Percentiles rank a stretch among this genome's conserved stretches.
Conservation (phyloP, 176 grass and related monocot genomes). For the Avena insularis region DNA sequence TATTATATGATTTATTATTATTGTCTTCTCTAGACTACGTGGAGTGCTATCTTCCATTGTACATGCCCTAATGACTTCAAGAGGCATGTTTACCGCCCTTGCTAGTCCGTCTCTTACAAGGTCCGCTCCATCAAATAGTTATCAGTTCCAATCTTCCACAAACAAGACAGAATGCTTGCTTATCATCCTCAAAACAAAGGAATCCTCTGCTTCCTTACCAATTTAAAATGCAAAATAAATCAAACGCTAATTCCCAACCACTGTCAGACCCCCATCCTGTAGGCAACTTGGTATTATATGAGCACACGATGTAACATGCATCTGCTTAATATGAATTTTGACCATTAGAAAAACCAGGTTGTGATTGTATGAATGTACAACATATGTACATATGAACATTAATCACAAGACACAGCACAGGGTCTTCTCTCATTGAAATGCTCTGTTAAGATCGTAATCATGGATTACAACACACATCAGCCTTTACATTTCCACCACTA, state of each 20-base stretch:
- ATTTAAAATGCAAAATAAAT: not conserved
- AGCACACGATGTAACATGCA: not conserved
- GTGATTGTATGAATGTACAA: not conserved
- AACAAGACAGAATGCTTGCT: not conserved
- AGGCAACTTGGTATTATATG: not conserved
- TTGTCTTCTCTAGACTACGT: no score
- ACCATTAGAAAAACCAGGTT: not conserved
- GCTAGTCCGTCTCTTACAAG: not conserved
- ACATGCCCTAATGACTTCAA: no score
- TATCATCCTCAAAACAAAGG: not conserved
- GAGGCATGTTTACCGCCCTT: not conserved
- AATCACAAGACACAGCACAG: not conserved
- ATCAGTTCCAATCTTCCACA: not conserved
- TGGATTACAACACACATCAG: slow-evolving; percentile 56
- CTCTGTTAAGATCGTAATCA: slow-evolving; percentile 40
- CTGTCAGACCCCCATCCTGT: not conserved
- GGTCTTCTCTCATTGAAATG: slow-evolving; percentile 46
- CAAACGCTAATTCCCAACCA: not conserved
- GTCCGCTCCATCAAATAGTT: not conserved
- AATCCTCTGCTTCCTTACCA: not conserved
- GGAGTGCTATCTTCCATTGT: no score
- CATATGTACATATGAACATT: not conserved
- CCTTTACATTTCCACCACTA: slow-evolving; percentile 57
- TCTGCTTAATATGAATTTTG: not conserved
- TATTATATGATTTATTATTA: no score